Conservation (phyloP, 2,329 filamentous ascomycete species). For the Dactylella cylindrospora region DNA sequence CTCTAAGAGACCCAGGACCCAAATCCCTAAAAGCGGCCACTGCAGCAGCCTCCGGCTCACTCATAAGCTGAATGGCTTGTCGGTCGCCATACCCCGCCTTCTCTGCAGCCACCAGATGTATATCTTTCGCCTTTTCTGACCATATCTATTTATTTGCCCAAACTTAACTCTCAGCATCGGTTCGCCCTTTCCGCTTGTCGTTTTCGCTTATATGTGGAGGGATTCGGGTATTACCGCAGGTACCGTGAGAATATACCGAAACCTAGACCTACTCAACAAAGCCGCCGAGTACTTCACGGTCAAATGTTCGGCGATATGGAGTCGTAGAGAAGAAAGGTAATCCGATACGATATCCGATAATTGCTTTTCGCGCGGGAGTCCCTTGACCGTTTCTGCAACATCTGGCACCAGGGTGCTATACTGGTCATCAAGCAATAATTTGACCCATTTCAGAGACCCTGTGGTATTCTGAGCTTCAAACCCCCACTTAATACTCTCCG, state of each 20-base stretch:
- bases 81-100: slow-evolving; percentile 10
- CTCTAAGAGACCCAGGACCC: slow-evolving; percentile 10
- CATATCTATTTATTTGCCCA: no score
- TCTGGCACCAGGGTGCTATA: slow-evolving; percentile 4
- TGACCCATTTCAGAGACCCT: slow-evolving; percentile 2
- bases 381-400: not conserved
- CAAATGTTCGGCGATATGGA: not conserved
- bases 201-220: no score
- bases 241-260: slow-evolving; percentile 5
- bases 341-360: slow-evolving; percentile 2
- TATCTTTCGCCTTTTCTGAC: slow-evolving; percentile 19
- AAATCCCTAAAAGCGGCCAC: slow-evolving; percentile 7
- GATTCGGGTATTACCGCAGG: slow-evolving; percentile 8
- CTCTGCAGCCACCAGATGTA: slow-evolving; percentile 5
- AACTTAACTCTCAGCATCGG: no score
- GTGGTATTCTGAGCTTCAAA: slow-evolving; percentile 2
- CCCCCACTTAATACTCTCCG: slow-evolving; percentile 15
- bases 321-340: slow-evolving; percentile 6
- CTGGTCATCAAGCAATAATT: slow-evolving; percentile 7
- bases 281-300: not conserved
- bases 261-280: not conserved
- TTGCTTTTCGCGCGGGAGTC: not conserved
- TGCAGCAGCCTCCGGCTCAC: slow-evolving; percentile 15
- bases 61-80: slow-evolving; percentile 7
- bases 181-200: no score